Evolutionary conservation across 768 basidiomycete species (phyloP), one percentile per base, ranked within the genome.

Genomic region (Boletus sensibilis): DNA sequence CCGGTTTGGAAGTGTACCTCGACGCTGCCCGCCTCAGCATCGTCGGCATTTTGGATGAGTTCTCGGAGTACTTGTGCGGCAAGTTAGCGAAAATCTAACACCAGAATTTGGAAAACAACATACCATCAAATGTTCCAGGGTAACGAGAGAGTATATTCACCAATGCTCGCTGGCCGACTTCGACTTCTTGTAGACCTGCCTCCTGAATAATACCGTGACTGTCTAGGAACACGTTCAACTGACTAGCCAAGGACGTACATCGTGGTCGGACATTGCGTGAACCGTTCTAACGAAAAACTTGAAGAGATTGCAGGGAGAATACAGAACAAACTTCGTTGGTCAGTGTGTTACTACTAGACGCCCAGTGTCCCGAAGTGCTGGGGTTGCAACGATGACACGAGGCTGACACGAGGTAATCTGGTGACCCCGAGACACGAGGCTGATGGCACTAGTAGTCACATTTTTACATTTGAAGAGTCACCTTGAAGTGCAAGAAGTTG

Each of bases 21-120:
- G 10, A 78, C 67, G 1, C 45, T 58, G 16, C 53, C 67, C 1
- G 77, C 69, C 6, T 67, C 71, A 1, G 75, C 81, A 68, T 83
- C 81, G 57, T 82, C 81, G 10, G 82, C 79, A 65, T 84, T 84
- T 63, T 83, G 82, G 11, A 83, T 65, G n/a, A 84, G 69, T 60
- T 84, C 83, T 47, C 83, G 68, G 55, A 79, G 77, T 35, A 82
- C 79, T 72, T 39, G 31, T 18, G 14, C 2, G 5, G 18, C 16
- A 16, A 9, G 21, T 52, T 12, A 61, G 58, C 14, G 11, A 31
- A 21, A 34, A 37, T 18, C n/a, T 18, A 29, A 9, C 3, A 16
- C 16, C 6, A 9, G 2, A 10, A 11, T 13, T 39, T 3, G 27
- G 2, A 23, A 41, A 25, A 31, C 7, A 29, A 9, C 27, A 3